Conservation (phyloP, 805 yeast species). For the Yarrowia yakushimensis region DNA sequence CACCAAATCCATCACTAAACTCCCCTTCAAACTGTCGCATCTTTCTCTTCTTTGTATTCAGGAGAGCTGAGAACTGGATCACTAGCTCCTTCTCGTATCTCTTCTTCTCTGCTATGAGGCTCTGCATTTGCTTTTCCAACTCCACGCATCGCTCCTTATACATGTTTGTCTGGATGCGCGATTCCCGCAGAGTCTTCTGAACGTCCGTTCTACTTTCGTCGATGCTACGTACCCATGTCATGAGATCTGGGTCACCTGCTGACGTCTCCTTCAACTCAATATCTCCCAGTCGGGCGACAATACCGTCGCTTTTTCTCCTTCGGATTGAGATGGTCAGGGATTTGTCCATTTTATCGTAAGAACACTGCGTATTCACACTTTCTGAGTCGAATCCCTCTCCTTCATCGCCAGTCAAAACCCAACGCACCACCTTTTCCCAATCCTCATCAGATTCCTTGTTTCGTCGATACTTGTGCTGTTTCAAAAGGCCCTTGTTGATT, state of each 20-base stretch:
- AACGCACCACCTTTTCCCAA: constrained; percentile 12
- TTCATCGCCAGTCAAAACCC: constrained; percentile 17
- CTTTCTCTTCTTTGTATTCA: constrained; percentile 29
- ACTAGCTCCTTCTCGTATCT: constrained; percentile 27
- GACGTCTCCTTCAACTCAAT: constrained; percentile 13
- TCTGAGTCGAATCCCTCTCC: background rate
- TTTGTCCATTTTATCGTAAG: constrained; percentile 20
- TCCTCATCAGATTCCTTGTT: constrained; percentile 24
- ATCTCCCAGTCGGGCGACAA: background rate
- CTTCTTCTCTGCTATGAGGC: constrained; percentile 27
- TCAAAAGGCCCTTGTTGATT: constrained; percentile 5
- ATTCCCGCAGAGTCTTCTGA: background rate
- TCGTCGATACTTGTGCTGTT: constrained; percentile 13
- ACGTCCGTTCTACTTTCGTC: background rate
- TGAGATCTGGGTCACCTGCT: constrained; percentile 9
- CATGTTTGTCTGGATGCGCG: background rate
- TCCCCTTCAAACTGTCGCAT: constrained; percentile 26
- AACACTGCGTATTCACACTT: background rate
- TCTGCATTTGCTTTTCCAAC: constrained; percentile 26
- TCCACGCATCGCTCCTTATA: background rate
- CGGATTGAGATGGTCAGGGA: constrained; percentile 5
- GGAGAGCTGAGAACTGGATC: constrained; percentile 25
- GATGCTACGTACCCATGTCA: background rate
- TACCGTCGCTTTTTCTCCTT: constrained; percentile 1
- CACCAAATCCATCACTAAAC: constrained; percentile 1